phyloP scores from a whole-genome alignment of 208 protist species.

The Leishmania lainsoni region DNA sequence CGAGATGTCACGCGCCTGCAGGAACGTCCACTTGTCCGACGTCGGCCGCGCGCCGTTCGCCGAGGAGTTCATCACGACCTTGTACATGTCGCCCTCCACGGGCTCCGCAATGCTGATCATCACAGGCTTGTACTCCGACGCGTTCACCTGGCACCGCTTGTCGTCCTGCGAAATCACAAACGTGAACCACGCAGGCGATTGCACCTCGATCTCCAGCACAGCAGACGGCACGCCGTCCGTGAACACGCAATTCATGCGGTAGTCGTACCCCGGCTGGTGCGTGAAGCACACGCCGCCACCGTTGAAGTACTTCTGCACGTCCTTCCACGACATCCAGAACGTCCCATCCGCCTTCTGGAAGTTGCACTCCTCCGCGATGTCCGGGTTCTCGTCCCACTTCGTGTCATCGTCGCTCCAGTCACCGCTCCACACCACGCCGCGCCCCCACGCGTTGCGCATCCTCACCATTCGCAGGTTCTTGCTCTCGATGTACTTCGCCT shows the following conservation, averaged over 20 bases:
- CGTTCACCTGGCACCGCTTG: slow-evolving; percentile 48
- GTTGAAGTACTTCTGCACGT: slow-evolving; percentile 84
- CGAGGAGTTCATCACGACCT: slow-evolving; percentile 77
- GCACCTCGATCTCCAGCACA: slow-evolving; percentile 72
- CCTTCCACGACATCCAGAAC: slow-evolving; percentile 88
- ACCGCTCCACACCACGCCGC: too few species aligned
- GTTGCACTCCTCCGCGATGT: slow-evolving; percentile 66
- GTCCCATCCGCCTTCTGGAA: slow-evolving; percentile 65
- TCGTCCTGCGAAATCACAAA: slow-evolving; percentile 82
- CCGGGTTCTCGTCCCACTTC: slow-evolving; percentile 76
- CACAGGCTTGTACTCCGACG: slow-evolving; percentile 70
- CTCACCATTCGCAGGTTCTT: too few species aligned
- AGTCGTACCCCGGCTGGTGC: slow-evolving; percentile 60
- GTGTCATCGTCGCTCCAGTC: too few species aligned
- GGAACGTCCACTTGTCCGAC: slow-evolving; percentile 80
- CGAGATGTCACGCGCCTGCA: slow-evolving; percentile 78
- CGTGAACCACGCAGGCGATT: slow-evolving; percentile 63
- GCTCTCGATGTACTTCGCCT: too few species aligned
- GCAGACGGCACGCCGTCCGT: slow-evolving; percentile 56
- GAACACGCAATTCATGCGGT: slow-evolving; percentile 80
- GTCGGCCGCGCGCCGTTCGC: slow-evolving; percentile 60
- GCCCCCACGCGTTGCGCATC: too few species aligned
- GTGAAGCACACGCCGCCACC: slow-evolving; percentile 81
- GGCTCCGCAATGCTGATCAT: slow-evolving; percentile 83
- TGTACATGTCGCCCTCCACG: slow-evolving; percentile 47